Percentiles rank a stretch among this genome's conserved stretches.
Evolutionary conservation across 1,284 basidiomycete species (phyloP).

Genomic region (Leccinum fallax): DNA sequence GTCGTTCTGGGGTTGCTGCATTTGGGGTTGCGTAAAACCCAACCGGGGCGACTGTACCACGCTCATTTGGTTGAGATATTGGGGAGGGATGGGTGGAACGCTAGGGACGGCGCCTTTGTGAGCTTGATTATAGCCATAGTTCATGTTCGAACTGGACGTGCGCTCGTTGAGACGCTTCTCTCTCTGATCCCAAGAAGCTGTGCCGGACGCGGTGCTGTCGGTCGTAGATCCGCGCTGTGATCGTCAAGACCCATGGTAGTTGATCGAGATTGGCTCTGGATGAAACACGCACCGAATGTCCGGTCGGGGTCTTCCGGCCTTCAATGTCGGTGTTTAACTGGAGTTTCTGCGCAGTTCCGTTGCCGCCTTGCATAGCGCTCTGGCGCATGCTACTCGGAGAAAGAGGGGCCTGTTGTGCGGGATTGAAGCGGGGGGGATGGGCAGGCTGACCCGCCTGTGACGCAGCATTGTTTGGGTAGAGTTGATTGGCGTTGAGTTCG

Average conservation of each 20-base stretch:
- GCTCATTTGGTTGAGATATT: slow-evolving; percentile 62
- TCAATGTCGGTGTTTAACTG: slow-evolving; percentile 64
- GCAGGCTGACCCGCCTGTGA: slow-evolving; percentile 51
- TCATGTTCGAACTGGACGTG: slow-evolving; percentile 68
- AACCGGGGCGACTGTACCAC: slow-evolving; percentile 44
- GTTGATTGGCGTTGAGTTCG: slow-evolving; percentile 50
- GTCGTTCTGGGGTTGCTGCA: slow-evolving; percentile 34
- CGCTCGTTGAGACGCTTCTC: slow-evolving; percentile 58
- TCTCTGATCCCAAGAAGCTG: slow-evolving; percentile 59
- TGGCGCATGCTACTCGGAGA: slow-evolving; percentile 46
- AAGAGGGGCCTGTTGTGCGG: slow-evolving; percentile 45
- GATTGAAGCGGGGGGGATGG: slow-evolving; percentile 70
- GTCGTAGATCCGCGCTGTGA: slow-evolving; percentile 33
- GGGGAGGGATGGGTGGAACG: slow-evolving; percentile 70
- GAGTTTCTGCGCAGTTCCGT: slow-evolving; percentile 43
- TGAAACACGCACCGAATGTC: slow-evolving; percentile 46
- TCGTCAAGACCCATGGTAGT: slow-evolving; percentile 30
- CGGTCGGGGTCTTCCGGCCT: slow-evolving; percentile 57
- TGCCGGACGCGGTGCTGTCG: slow-evolving; percentile 44
- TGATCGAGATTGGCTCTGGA: slow-evolving; percentile 40
- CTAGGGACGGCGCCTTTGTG: slow-evolving; percentile 53
- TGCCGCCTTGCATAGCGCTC: slow-evolving; percentile 33
- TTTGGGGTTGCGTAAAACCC: slow-evolving; percentile 39
- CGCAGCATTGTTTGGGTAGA: slow-evolving; percentile 32
- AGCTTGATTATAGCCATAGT: slow-evolving; percentile 60